Evolutionary conservation across 2,329 filamentous ascomycete species (phyloP), one percentile per base, ranked within the genome.

Genomic region (Xylariaceae sp.): DNA sequence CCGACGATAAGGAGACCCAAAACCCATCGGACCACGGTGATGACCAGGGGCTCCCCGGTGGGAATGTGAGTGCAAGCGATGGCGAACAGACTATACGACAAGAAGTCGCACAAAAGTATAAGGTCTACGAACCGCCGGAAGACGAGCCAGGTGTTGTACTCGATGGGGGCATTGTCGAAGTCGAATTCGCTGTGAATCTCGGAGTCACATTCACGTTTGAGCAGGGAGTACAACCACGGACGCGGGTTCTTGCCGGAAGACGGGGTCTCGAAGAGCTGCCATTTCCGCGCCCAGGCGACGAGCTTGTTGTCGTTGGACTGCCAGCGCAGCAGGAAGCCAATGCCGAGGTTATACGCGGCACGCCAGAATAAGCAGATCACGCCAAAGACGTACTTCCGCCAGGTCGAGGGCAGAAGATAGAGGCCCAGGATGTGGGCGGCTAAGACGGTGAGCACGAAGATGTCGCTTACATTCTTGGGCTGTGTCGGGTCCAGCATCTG

Each of bases 71-170:
- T 88, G 75, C 92, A 97, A 61, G 93, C 89, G 68, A 96, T 85
- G 67, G 94, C 93, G 77, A 97, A 99, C 59, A 97, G 85, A 75
- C 90, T 94, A 80, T 97, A 99, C 53, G 93, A 96, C 64, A 89
- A 87, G 74, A 99, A 99, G 78, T 99, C 94, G 80, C 92, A 97
- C 92, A 99, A 96, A 71, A 99, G 80, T 72, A 97, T 97, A 73
- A 99, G 78, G 77, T 99, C 94, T 72, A 97, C 94, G 37, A 97
- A 84, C 69, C 94, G 88, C 67, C 94, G 88, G 78, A 99, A 99
- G 67, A 97, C 85, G 58, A 99, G 83, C 94, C 94, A 99, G 48
- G 94, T 96, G 78, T 99, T 99, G 83, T 97, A 99, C 82, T 99
- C 94, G 74, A 97, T 81, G 13, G 94, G 94, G 0, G 93, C 93